Conservation (phyloP, 306 rosid species). For the Sicyos edulis region DNA sequence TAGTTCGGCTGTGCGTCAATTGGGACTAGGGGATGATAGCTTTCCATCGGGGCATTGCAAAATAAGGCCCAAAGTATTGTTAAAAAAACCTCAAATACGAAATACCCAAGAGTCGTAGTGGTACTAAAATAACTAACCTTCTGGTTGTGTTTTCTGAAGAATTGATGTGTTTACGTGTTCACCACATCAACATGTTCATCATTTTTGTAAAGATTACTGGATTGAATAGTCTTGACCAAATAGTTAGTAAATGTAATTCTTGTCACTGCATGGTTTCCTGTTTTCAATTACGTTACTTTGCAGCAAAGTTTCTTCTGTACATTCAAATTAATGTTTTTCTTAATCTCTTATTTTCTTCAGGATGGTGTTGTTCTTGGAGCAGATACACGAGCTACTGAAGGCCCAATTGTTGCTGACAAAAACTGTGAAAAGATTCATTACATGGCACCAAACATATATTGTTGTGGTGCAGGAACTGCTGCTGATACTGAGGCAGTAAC, state of each 20-base stretch:
- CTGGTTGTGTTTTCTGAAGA: neutral
- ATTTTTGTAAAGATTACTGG: neutral
- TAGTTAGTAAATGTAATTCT: no score
- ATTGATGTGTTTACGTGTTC: neutral
- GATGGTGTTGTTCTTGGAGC: conserved; percentile 99
- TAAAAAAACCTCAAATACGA: neutral
- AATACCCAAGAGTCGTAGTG: neutral
- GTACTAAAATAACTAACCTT: neutral
- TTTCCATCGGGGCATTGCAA: no score
- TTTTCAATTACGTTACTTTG: neutral
- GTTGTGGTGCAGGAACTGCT: conserved; percentile 99
- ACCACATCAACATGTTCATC: neutral
- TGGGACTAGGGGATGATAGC: no score
- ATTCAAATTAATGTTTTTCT: neutral
- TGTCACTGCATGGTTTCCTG: neutral
- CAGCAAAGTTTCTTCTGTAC: neutral
- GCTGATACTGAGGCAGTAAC: conserved; percentile 99
- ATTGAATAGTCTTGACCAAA: no score
- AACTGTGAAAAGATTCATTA: conserved; percentile 95
- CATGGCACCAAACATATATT: conserved; percentile 95
- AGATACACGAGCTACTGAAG: conserved; percentile 93
- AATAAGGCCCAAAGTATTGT: neutral
- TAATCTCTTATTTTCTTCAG: conserved; percentile 29
- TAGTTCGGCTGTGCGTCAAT: no score
- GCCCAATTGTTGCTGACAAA: conserved; percentile 85